These are phyloP conservation scores for Terfezia claveryi DNA, from an alignment of 495 filamentous ascomycete genomes.

Conservation along the genomic window DNA sequence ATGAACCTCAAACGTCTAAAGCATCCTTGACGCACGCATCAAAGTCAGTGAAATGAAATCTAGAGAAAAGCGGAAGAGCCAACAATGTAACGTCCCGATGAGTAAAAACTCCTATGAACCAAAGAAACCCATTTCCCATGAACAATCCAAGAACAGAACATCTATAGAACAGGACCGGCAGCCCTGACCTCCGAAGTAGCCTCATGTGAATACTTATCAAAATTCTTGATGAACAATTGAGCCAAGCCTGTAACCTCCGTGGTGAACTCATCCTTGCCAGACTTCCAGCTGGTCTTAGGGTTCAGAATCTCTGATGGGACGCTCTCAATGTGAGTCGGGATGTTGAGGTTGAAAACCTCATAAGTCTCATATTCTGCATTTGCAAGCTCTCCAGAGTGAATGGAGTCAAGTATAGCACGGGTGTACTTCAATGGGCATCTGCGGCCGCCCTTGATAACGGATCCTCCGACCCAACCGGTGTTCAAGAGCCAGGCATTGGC, in stretches of 20 bases:
- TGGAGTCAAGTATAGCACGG: constrained; percentile 89
- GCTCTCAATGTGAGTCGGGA: constrained; percentile 65
- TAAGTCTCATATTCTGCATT: constrained; percentile 84
- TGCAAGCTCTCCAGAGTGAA: constrained; percentile 87
- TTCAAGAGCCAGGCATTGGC: constrained; percentile 97
- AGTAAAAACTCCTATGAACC: not conserved
- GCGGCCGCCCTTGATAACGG: constrained; percentile 84
- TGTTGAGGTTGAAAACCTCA: constrained; percentile 85
- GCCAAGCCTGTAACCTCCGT: constrained; percentile 77
- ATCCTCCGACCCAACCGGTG: constrained; percentile 97
- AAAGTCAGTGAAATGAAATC: not conserved
- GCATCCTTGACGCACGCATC: too few relatives aligned
- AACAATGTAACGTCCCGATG: not conserved
- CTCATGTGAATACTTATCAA: constrained; percentile 79
- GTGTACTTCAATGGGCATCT: constrained; percentile 98
- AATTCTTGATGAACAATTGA: constrained; percentile 78
- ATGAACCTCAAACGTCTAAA: not conserved
- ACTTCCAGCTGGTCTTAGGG: constrained; percentile 80
- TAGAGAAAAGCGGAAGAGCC: not conserved
- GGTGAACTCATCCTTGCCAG: constrained; percentile 50
- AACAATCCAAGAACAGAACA: not conserved
- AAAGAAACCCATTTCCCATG: not conserved
- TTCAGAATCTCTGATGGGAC: constrained; percentile 86
- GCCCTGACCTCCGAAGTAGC: constrained; percentile 65
- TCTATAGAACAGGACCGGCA: constrained; percentile 30